These are phyloP conservation scores for Microbotryum lychnidis-dioicae DNA, from an alignment of 1,284 basidiomycete species.

Conservation along the genomic window DNA sequence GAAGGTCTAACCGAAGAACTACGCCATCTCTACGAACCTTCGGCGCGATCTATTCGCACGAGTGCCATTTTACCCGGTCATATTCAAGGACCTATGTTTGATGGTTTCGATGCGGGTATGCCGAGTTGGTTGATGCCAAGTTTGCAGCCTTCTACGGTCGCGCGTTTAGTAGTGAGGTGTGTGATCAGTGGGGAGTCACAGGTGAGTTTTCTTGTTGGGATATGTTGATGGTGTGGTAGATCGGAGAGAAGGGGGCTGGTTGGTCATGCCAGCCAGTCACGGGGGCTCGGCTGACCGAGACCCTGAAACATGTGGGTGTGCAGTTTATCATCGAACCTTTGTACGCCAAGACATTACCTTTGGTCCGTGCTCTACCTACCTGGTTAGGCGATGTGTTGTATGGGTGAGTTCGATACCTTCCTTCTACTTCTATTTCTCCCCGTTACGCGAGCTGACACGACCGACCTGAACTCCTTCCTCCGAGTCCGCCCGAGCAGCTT, in stretches of 20 bases:
- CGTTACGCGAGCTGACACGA: too few species aligned
- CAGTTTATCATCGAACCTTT: constrained; percentile 48
- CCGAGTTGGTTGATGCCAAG: constrained; percentile 15
- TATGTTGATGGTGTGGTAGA: constrained; percentile 44
- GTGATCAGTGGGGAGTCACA: constrained; percentile 19
- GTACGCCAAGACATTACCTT: constrained; percentile 56
- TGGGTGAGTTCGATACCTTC: constrained; percentile 2
- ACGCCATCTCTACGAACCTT: constrained; percentile 52
- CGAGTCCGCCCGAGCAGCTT: too few species aligned
- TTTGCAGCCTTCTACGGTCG: constrained; percentile 17
- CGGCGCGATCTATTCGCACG: constrained; percentile 12
- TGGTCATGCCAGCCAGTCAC: too few species aligned
- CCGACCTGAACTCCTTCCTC: too few species aligned
- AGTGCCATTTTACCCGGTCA: constrained; percentile 15
- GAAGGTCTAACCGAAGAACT: constrained; percentile 77
- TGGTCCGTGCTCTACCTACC: constrained; percentile 55
- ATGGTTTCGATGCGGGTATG: constrained; percentile 13
- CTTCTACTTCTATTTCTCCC: not conserved
- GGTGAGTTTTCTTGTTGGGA: constrained; percentile 44
- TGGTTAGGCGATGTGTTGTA: constrained; percentile 52
- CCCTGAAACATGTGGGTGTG: too few species aligned
- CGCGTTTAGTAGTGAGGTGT: constrained; percentile 4
- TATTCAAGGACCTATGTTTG: constrained; percentile 15
- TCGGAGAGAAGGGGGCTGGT: constrained; percentile 41
- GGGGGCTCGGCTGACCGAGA: too few species aligned